A percentile compares a stretch with the other conserved stretches of the same genome.
These are phyloP conservation scores for Pythium coloratum DNA, from an alignment of 352 stramenopile genomes.

Conservation along the genomic window DNA sequence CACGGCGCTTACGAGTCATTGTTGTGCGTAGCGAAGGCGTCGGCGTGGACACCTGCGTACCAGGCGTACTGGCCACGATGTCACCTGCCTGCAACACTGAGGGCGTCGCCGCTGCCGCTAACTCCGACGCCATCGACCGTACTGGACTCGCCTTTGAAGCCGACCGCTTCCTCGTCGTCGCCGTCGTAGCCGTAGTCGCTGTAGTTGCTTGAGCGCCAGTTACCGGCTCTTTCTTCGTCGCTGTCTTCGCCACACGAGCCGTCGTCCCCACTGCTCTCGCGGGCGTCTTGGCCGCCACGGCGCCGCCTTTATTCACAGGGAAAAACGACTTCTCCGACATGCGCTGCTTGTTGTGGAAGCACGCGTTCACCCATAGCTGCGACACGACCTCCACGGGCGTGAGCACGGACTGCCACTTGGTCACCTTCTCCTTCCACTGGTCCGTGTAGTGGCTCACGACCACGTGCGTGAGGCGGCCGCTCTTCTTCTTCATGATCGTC, in stretches of 20 bases:
- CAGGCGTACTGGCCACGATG: not conserved
- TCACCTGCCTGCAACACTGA: not conserved
- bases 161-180: conserved; percentile 1
- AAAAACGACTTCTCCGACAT: conserved; percentile 79
- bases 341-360: conserved; percentile 64
- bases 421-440: conserved; percentile 70
- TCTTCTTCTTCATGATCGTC: conserved; percentile 65
- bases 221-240: conserved; percentile 3
- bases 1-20: conserved; percentile 40
- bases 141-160: not conserved
- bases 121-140: not conserved
- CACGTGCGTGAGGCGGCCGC: conserved; percentile 70
- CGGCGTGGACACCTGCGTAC: conserved; percentile 6
- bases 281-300: conserved; percentile 1
- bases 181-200: not conserved
- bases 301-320: conserved; percentile 50
- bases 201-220: not conserved
- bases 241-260: not conserved
- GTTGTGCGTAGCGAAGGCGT: not conserved
- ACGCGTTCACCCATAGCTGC: conserved; percentile 83
- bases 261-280: not conserved
- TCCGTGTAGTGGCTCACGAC: conserved; percentile 70
- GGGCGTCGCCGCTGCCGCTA: not conserved
- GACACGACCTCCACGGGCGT: conserved; percentile 67
- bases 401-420: conserved; percentile 51